Evolutionary conservation across 2,329 filamentous ascomycete species (phyloP).

Genomic region (Hypoxylon sp.): DNA sequence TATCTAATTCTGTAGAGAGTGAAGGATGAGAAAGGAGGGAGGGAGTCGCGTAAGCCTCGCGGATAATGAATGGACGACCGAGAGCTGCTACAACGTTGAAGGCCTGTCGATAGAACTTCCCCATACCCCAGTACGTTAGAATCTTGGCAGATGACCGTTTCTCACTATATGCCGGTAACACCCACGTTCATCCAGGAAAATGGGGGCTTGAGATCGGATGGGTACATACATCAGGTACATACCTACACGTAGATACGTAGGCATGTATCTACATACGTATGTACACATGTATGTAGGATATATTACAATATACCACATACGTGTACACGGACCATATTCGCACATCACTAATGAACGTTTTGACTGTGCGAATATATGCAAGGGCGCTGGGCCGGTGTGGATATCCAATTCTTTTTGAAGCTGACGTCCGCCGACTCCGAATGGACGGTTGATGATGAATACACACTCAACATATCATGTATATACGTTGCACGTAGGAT

Average conservation of each 20-base stretch:
- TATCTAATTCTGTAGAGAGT: not conserved
- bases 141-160: slow-evolving; percentile 25
- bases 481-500: not conserved
- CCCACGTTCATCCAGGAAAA: slow-evolving; percentile 13
- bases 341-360: not conserved
- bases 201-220: not conserved
- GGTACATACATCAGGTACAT: not conserved
- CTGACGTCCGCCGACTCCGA: slow-evolving; percentile 16
- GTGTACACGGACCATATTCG: slow-evolving; percentile 10
- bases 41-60: not conserved
- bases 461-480: not conserved
- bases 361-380: slow-evolving; percentile 24
- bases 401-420: slow-evolving; percentile 9
- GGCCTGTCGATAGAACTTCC: slow-evolving; percentile 2
- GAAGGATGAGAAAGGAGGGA: not conserved
- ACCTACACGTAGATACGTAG: not conserved
- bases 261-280: not conserved
- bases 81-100: slow-evolving; percentile 7
- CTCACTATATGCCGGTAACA: slow-evolving; percentile 13
- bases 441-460: not conserved
- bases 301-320: too few species aligned
- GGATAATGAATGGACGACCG: not conserved
- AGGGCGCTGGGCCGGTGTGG: slow-evolving; percentile 16
- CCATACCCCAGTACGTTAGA: slow-evolving; percentile 3
- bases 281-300: not conserved